Conservation (phyloP, 2,329 filamentous ascomycete species). For the Thielaviopsis ethacetica region DNA sequence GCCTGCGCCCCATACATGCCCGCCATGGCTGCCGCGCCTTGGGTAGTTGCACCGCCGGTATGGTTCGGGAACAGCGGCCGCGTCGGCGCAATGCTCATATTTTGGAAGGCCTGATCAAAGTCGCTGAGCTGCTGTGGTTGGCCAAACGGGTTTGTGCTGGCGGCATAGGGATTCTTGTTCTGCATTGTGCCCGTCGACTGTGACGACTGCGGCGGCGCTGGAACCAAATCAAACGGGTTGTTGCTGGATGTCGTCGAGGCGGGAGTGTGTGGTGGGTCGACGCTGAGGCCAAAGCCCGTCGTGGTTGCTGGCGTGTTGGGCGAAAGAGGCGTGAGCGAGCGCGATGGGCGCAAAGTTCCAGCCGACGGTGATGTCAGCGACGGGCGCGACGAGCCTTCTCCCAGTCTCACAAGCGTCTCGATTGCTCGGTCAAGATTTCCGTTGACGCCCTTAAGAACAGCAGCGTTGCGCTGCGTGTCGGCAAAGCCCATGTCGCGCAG, state of each 20-base stretch:
- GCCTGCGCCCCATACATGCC: slow-evolving; percentile 26
- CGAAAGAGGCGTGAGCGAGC: slow-evolving; percentile 38
- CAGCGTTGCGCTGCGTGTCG: slow-evolving; percentile 65
- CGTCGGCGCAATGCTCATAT: slow-evolving; percentile 39
- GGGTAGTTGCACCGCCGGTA: slow-evolving; percentile 44
- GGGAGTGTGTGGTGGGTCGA: slow-evolving; percentile 18
- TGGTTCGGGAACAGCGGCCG: slow-evolving; percentile 59
- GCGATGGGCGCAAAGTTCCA: slow-evolving; percentile 25
- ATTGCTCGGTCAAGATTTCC: slow-evolving; percentile 77
- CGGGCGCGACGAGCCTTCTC: slow-evolving; percentile 42
- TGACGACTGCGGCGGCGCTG: slow-evolving; percentile 42
- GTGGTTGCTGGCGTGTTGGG: slow-evolving; percentile 18
- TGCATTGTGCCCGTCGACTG: slow-evolving; percentile 47
- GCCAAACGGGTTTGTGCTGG: slow-evolving; percentile 56
- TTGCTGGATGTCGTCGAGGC: slow-evolving; percentile 31
- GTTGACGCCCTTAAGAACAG: slow-evolving; percentile 65
- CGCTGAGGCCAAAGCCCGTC: slow-evolving; percentile 19
- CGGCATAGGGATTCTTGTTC: slow-evolving; percentile 37
- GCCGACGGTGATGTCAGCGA: slow-evolving; percentile 14
- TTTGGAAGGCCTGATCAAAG: slow-evolving; percentile 57
- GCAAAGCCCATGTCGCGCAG: slow-evolving; percentile 84
- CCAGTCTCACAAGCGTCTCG: slow-evolving; percentile 68
- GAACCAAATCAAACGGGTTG: slow-evolving; percentile 51
- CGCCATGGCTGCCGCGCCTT: slow-evolving; percentile 16
- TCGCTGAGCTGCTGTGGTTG: slow-evolving; percentile 25